Base-by-base conservation (phyloP, 306 rosid genomes). In the Comarum palustre region DNA sequence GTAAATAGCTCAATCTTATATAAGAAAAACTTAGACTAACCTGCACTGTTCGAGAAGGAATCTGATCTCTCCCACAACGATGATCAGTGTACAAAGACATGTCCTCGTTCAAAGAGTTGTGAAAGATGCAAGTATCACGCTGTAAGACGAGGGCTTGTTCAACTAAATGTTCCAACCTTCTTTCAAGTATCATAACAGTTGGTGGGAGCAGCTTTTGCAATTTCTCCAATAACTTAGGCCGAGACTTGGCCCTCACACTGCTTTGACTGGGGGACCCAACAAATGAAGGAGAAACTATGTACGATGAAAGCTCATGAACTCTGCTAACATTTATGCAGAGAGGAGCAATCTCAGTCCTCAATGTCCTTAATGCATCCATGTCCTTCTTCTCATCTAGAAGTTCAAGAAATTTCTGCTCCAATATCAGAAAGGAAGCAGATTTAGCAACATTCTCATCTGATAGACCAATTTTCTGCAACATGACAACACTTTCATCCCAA, bases 61-160 rank as follows among this genome's bases (percentile, higher is more conserved):
- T 92, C 84, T 87, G 96, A 76, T 83, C 87, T 81, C 79, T 88
- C 73, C 97, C 99, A 82, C 99, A 95, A 51, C 59, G 85, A 77
- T 95, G 99, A 88, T 95, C 99, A 13, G 92, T 74, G 74, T 87
- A 95, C 79, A 95, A 80, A 29, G 99, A 91, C 97, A 95, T 90
- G 81, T 93, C 93, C 85, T 83, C 87, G 24, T 90, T 89, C 87
- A 78, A 57, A 45, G 97, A 84, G 83, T 95, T 95, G 81, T 95
- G 99, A 84, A 92, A 95, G 29, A 79, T 77, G 81, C 99, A 95
- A 82, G 96, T 84, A 75, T 95, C 96, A 48, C 86, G 84, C 79
- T 95, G 99, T 78, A 95, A 81, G 84, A 88, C 84, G 75, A 95
- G 97, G 50, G 97, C 99, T 74, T 86, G 96, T 66, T 95, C 97